Evolutionary conservation across 108 stramenopile species (phyloP).

Genomic region (Nitzschia palea): DNA sequence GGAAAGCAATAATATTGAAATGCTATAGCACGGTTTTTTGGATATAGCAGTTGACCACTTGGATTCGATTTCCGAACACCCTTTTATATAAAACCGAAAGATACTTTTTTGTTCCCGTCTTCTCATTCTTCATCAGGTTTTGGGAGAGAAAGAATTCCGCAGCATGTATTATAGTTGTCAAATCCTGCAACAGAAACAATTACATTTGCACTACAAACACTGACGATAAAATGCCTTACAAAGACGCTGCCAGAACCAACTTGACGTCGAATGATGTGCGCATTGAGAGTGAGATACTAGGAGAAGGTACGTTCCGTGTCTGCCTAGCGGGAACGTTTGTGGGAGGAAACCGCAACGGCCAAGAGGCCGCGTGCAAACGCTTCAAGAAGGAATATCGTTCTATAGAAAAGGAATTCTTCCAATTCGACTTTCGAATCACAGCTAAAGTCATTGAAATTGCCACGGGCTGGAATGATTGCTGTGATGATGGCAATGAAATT

Average conservation of each 20-base stretch:
- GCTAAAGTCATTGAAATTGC: constrained; percentile 62
- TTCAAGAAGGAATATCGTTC: constrained; percentile 48
- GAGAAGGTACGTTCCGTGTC: constrained; percentile 59
- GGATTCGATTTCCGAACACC: too few species aligned
- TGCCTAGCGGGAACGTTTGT: constrained; percentile 58
- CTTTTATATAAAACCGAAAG: too few species aligned
- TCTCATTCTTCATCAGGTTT: too few species aligned
- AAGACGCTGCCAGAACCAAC: constrained; percentile 62
- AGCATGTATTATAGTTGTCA: too few species aligned
- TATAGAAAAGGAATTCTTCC: constrained; percentile 61
- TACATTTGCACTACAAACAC: too few species aligned
- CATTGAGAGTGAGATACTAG: constrained; percentile 24
- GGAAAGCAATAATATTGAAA: too few species aligned
- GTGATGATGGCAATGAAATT: constrained; percentile 52
- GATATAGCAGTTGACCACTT: too few species aligned
- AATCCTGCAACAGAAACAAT: too few species aligned
- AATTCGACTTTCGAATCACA: constrained; percentile 45
- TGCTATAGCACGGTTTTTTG: too few species aligned
- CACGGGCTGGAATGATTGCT: constrained; percentile 64
- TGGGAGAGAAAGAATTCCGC: too few species aligned
- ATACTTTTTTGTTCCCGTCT: too few species aligned
- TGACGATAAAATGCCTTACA: constrained; percentile 2
- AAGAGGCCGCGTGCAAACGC: constrained; percentile 66
- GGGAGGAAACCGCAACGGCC: constrained; percentile 70
- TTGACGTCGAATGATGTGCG: constrained; percentile 45